Conservation (phyloP, 352 stramenopile species). For the Thalassiosira delicatula region DNA sequence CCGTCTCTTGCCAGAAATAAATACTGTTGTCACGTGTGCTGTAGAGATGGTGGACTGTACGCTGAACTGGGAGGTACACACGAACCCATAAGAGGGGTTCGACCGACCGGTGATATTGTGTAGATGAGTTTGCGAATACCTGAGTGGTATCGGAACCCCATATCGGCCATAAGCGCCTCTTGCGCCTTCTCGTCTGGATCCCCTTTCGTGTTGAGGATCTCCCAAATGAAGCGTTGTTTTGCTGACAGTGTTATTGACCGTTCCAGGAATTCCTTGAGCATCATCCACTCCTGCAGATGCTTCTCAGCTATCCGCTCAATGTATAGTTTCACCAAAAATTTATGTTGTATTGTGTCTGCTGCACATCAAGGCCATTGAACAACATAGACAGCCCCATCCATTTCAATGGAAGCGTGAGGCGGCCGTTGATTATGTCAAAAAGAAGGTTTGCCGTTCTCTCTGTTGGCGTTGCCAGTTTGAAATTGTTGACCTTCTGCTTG, state of each 20-base stretch:
- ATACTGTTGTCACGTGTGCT: conserved; percentile 5
- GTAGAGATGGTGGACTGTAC: conserved; percentile 4
- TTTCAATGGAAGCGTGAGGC: conserved; percentile 35
- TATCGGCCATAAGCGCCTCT: not conserved
- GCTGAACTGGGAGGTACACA: not conserved
- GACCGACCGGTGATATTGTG: conserved; percentile 22
- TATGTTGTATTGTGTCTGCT: conserved; percentile 51
- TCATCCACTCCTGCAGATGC: conserved; percentile 13
- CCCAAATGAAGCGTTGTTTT: not conserved
- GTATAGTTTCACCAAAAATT: conserved; percentile 41
- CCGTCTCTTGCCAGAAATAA: conserved; percentile 12
- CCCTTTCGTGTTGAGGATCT: not conserved
- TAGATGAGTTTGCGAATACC: conserved; percentile 57
- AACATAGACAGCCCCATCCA: conserved; percentile 17
- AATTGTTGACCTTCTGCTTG: conserved; percentile 27
- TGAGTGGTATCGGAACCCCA: conserved; percentile 34
- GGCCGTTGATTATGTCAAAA: conserved; percentile 25
- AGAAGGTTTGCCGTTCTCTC: conserved; percentile 32
- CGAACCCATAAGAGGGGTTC: conserved; percentile 2
- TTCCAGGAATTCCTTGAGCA: not conserved
- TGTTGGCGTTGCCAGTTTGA: not conserved
- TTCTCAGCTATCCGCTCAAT: conserved; percentile 27
- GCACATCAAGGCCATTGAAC: conserved; percentile 58
- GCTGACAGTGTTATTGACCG: not conserved
- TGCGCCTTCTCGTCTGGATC: conserved; percentile 14